Conservation (phyloP, 1,284 basidiomycete genomes). For the Ustilago hordei region DNA sequence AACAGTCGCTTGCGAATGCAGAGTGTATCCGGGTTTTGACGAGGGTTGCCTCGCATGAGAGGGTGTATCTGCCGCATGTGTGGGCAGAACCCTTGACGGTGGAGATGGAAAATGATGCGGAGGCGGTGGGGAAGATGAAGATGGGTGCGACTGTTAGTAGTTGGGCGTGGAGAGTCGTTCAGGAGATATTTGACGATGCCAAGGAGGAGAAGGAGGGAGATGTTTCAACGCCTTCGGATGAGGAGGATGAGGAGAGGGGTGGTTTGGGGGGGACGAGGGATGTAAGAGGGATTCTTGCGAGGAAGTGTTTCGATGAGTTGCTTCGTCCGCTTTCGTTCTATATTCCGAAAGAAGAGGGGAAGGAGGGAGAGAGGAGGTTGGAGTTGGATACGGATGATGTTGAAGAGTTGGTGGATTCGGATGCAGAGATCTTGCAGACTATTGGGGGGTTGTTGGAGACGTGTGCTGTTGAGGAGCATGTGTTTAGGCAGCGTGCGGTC, state of each 20-base stretch:
- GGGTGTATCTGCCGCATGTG: constrained; percentile 46
- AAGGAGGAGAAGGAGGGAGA: constrained; percentile 46
- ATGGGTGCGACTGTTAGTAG: constrained; percentile 46
- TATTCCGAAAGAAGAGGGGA: neutral
- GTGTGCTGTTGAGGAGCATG: constrained; percentile 36
- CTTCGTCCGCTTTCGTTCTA: constrained; percentile 38
- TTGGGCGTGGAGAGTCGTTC: constrained; percentile 44
- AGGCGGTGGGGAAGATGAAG: constrained; percentile 29
- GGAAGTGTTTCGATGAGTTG: constrained; percentile 21
- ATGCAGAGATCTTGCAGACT: constrained; percentile 50
- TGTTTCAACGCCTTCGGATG: constrained; percentile 27
- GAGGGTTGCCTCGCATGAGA: constrained; percentile 31
- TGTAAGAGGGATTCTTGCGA: constrained; percentile 38
- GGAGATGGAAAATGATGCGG: constrained; percentile 31
- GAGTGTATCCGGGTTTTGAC: constrained; percentile 32
- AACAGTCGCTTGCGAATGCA: constrained; percentile 29
- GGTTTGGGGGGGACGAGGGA: constrained; percentile 11
- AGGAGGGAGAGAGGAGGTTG: neutral
- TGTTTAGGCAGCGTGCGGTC: constrained; percentile 32
- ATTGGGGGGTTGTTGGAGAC: constrained; percentile 47
- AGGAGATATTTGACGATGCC: constrained; percentile 47
- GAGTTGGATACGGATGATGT: constrained; percentile 42
- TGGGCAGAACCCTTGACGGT: constrained; percentile 41
- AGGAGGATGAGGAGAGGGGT: constrained; percentile 17
- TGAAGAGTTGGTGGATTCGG: constrained; percentile 49